These are phyloP conservation scores for Trichoderma citrinoviride DNA, from an alignment of 2,329 filamentous ascomycete species.

Conservation along the genomic window DNA sequence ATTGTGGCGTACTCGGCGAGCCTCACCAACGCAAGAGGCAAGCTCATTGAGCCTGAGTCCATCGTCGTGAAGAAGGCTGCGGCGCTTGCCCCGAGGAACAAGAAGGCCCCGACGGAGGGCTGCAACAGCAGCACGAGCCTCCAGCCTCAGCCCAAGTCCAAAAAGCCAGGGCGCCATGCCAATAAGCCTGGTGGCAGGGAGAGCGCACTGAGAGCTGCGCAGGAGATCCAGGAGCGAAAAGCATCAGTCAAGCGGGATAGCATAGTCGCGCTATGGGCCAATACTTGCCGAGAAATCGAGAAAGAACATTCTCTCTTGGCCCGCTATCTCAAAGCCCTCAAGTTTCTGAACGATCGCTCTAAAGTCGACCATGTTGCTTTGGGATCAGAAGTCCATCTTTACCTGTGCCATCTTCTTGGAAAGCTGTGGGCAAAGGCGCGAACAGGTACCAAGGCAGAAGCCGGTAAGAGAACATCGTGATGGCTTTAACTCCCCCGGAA, in stretches of 20 bases:
- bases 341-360: slow-evolving; percentile 45
- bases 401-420: slow-evolving; percentile 36
- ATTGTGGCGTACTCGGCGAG: slow-evolving; percentile 68
- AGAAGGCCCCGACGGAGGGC: not conserved
- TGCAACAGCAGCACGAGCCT: slow-evolving; percentile 3
- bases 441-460: not conserved
- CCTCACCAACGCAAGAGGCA: slow-evolving; percentile 63
- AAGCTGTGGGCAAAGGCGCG: slow-evolving; percentile 23
- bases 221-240: slow-evolving; percentile 38
- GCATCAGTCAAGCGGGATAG: not conserved
- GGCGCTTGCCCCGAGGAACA: slow-evolving; percentile 17
- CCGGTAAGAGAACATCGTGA: not conserved
- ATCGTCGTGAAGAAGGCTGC: slow-evolving; percentile 48
- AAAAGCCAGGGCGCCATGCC: slow-evolving; percentile 28
- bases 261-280: not conserved
- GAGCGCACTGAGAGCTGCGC: slow-evolving; percentile 35
- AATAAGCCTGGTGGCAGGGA: slow-evolving; percentile 35
- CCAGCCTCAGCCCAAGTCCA: slow-evolving; percentile 22
- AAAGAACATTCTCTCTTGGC: slow-evolving; percentile 42
- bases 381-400: slow-evolving; percentile 37
- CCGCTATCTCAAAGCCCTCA: slow-evolving; percentile 48
- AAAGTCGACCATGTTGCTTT: slow-evolving; percentile 32
- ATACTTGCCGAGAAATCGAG: slow-evolving; percentile 39
- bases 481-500: rapidly evolving
- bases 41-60: slow-evolving; percentile 60